These are phyloP conservation scores for Candida easanensis DNA, from an alignment of 805 yeast genomes.

Conservation along the genomic window DNA sequence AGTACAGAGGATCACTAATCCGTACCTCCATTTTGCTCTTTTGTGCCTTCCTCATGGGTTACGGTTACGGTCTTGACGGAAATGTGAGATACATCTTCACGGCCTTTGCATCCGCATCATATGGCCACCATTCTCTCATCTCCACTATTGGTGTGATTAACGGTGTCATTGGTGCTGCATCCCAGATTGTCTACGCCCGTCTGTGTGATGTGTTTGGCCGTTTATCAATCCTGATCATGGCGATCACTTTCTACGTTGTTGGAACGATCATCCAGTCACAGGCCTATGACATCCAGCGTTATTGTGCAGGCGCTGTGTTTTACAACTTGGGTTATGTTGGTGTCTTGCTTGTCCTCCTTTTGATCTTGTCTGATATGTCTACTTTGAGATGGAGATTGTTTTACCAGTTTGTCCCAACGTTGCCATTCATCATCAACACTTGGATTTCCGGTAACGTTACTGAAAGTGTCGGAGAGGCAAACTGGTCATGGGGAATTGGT, in stretches of 20 bases:
- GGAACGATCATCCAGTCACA: conserved; percentile 66
- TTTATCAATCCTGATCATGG: conserved; percentile 44
- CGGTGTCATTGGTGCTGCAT: conserved; percentile 64
- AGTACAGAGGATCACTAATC: conserved; percentile 34
- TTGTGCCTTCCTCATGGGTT: conserved; percentile 48
- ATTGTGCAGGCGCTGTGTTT: conserved; percentile 63
- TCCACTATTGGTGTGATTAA: conserved; percentile 59
- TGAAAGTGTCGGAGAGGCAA: conserved; percentile 29
- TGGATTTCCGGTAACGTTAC: conserved; percentile 70
- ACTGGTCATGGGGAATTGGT: conserved; percentile 75
- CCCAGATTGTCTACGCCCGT: conserved; percentile 62
- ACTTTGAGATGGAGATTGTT: conserved; percentile 68
- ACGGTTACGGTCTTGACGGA: conserved; percentile 54
- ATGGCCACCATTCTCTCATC: conserved; percentile 49
- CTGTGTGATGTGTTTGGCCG: conserved; percentile 66
- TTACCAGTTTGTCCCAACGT: conserved; percentile 60
- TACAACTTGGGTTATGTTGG: conserved; percentile 61
- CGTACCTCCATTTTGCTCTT: conserved; percentile 38
- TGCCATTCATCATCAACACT: conserved; percentile 73
- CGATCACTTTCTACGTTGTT: conserved; percentile 53
- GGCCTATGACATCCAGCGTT: conserved; percentile 52
- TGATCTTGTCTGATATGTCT: conserved; percentile 65
- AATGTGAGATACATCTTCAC: conserved; percentile 49
- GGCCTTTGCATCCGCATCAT: conserved; percentile 53
- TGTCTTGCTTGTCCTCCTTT: conserved; percentile 50